phyloP scores from a whole-genome alignment of 2,329 filamentous ascomycete genomes.

The Helminthosporium solani region DNA sequence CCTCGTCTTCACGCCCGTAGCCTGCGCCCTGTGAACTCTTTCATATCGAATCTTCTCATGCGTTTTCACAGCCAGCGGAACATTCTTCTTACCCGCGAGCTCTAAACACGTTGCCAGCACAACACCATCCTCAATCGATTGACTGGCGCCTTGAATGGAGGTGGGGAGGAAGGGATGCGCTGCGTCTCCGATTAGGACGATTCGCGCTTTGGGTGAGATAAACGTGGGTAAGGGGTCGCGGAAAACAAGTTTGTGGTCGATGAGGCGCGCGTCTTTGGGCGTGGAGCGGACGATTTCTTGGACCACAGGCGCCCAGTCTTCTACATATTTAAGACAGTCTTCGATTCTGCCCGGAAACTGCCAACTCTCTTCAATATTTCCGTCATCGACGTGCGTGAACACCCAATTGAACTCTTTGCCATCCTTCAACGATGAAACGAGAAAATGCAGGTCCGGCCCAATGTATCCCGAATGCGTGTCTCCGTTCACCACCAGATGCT shows the following conservation, averaged over 20 bases:
- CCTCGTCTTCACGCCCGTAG: constrained; percentile 30
- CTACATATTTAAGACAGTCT: constrained; percentile 34
- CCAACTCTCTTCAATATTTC: constrained; percentile 38
- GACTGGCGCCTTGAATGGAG: constrained; percentile 55
- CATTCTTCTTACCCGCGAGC: constrained; percentile 26
- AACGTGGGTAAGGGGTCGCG: constrained; percentile 55
- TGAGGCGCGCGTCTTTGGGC: constrained; percentile 34
- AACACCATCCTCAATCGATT: constrained; percentile 54
- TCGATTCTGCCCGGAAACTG: constrained; percentile 34
- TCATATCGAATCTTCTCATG: constrained; percentile 38
- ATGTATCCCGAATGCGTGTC: constrained; percentile 37
- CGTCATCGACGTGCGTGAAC: constrained; percentile 43
- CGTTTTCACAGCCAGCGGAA: constrained; percentile 25
- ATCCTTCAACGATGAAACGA: constrained; percentile 37
- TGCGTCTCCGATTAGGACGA: constrained; percentile 55
- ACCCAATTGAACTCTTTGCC: constrained; percentile 42
- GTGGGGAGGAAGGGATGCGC: constrained; percentile 57
- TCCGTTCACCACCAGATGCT: constrained; percentile 36
- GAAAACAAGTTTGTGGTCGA: constrained; percentile 59
- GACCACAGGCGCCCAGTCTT: constrained; percentile 33
- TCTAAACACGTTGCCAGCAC: constrained; percentile 30
- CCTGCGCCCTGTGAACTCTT: constrained; percentile 31
- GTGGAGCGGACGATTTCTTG: constrained; percentile 37
- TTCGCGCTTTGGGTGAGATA: constrained; percentile 50
- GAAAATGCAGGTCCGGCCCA: constrained; percentile 40